Percentiles rank a stretch among this genome's conserved stretches.
Conservation (phyloP, 75 land plant genomes). For the Ceratopteris richardii region DNA sequence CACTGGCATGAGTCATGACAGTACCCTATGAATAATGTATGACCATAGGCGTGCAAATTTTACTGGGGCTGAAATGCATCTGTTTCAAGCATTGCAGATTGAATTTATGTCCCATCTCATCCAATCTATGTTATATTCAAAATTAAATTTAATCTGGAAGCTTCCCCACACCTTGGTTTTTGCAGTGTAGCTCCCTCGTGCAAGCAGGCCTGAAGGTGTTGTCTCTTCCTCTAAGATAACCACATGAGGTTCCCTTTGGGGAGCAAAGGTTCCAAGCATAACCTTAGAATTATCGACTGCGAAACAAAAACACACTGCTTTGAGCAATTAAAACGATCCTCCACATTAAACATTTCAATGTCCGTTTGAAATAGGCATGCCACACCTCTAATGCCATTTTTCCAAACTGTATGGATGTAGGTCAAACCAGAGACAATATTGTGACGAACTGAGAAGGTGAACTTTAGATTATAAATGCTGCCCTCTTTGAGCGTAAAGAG, state of each 20-base stretch:
- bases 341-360: not conserved
- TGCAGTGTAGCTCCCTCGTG: conserved; percentile 36
- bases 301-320: not conserved
- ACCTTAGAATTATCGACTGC: conserved; percentile 27
- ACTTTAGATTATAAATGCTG: conserved; percentile 54
- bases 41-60: too few relatives aligned
- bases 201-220: conserved; percentile 35
- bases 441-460: conserved; percentile 59
- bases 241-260: conserved; percentile 32
- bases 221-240: conserved; percentile 31
- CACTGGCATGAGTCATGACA: too few relatives aligned
- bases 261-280: conserved; percentile 43
- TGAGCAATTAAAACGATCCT: too few relatives aligned
- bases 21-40: too few relatives aligned
- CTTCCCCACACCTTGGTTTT: conserved; percentile 21
- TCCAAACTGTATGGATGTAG: conserved; percentile 86
- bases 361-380: not conserved
- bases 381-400: conserved; percentile 68
- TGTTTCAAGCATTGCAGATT: too few relatives aligned
- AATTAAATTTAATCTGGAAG: too few relatives aligned
- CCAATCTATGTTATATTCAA: too few relatives aligned
- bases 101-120: too few relatives aligned
- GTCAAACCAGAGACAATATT: conserved; percentile 86
- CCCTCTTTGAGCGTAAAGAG: conserved; percentile 85
- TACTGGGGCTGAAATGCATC: too few relatives aligned